Evolutionary conservation across 2,329 filamentous ascomycete species (phyloP), one percentile per base, ranked within the genome.

Genomic region (Setomelanomma holmii): DNA sequence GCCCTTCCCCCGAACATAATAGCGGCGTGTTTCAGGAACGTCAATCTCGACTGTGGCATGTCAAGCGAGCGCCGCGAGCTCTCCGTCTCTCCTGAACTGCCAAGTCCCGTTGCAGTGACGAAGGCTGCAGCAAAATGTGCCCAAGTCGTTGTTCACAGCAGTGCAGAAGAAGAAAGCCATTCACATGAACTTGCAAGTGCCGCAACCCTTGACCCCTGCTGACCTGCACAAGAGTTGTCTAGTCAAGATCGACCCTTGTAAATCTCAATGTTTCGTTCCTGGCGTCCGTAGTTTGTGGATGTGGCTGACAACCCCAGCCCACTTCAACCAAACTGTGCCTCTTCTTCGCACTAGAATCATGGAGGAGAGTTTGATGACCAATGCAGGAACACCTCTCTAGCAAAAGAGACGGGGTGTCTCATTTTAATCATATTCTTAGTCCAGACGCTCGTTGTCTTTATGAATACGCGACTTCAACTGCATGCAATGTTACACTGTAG

Each of bases 1-100:
- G 53, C 40, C 48, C 36, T 38, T 38, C 48, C 52, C 51, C 50
- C 27, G 41, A 46, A 53, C 43, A 38, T 51, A 46, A n/a, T 47
- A 20, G 45, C 57, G 47, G 55, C 52, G 53, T 49, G 64, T 67
- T 67, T 67, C 64, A 67, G 41, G 50, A 46, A 24, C 46, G 56
- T 50, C 51, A 53, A 55, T 61, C 53, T 36, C 47, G 19, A 53
- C 43, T 36, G 16, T 17, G 34, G 34, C 16, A 36, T 30, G 4
- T 36, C n/a, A 3, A 48, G 60, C 60, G 55, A 63, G 49, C 39
- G 16, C 16, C 16, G 14, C 16, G 11, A 36, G 14, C 16, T 20
- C 14, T 48, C 46, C 20, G 35, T 49, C 55, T 49, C 49, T 45
- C 38, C 42, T 44, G 45, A 39, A 17, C 40, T 48, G 49, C 56